These are phyloP conservation scores for Cystofilobasidium capitatum DNA, from an alignment of 768 basidiomycete genomes.

Conservation along the genomic window DNA sequence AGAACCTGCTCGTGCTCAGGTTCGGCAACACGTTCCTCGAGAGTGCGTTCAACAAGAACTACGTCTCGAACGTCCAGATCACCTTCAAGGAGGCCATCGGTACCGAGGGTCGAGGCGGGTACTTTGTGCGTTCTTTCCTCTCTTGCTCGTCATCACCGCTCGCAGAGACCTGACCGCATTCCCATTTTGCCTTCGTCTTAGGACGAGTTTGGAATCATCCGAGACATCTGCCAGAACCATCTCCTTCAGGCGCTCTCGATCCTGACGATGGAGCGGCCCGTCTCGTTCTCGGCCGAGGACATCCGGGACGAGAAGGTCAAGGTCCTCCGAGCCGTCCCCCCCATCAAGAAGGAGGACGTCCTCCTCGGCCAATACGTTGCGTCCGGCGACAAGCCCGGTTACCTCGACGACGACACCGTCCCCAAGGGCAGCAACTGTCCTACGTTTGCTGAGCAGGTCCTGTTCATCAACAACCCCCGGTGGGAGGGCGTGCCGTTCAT, in stretches of 20 bases:
- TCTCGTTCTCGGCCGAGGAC: slow-evolving; percentile 93
- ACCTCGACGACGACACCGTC: slow-evolving; percentile 91
- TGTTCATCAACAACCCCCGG: slow-evolving; percentile 87
- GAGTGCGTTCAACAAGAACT: slow-evolving; percentile 90
- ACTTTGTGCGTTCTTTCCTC: slow-evolving; percentile 55
- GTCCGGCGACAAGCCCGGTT: slow-evolving; percentile 78
- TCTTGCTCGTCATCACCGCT: neutral
- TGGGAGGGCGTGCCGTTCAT: slow-evolving; percentile 99
- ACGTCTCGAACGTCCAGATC: slow-evolving; percentile 92
- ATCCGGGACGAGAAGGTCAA: slow-evolving; percentile 99
- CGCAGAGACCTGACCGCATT: neutral
- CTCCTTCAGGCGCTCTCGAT: slow-evolving; percentile 88
- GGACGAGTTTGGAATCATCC: slow-evolving; percentile 89
- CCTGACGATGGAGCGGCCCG: slow-evolving; percentile 94
- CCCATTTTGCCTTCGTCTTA: neutral
- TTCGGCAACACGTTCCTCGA: slow-evolving; percentile 89
- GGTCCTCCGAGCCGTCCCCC: slow-evolving; percentile 80
- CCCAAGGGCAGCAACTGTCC: slow-evolving; percentile 86
- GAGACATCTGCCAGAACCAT: slow-evolving; percentile 96
- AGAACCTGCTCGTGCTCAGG: slow-evolving; percentile 88
- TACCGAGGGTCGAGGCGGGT: slow-evolving; percentile 99
- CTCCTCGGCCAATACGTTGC: slow-evolving; percentile 89
- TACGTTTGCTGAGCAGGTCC: slow-evolving; percentile 80
- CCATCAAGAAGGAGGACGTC: slow-evolving; percentile 64
- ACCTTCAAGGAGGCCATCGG: slow-evolving; percentile 99